Percentiles rank a stretch among this genome's conserved stretches.
Conservation (phyloP, 2,329 filamentous ascomycete species). For the Aaosphaeria pasadenensis region DNA sequence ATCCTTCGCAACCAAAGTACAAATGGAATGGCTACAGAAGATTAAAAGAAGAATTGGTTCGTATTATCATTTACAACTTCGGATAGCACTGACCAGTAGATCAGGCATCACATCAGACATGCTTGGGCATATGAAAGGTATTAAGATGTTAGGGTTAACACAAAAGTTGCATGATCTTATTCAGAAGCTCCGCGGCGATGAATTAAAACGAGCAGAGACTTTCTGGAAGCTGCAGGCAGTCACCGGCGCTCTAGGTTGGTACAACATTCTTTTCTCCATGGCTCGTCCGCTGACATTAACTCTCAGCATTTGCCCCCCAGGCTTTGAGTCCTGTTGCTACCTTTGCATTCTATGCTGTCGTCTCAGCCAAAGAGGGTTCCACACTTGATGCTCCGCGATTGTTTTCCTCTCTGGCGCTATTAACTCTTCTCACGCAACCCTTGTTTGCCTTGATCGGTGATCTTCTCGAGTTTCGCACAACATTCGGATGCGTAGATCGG, state of each 20-base stretch:
- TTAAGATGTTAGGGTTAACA: conserved; percentile 51
- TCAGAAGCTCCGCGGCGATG: conserved; percentile 39
- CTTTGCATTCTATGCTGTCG: conserved; percentile 6
- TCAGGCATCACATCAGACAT: conserved; percentile 45
- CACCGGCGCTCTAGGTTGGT: background rate
- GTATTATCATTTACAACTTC: background rate
- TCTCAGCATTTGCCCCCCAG: conserved; percentile 1
- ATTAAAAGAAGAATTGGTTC: conserved; percentile 46
- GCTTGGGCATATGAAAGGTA: conserved; percentile 50
- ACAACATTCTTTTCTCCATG: background rate
- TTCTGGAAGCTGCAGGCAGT: conserved; percentile 3
- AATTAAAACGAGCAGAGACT: conserved; percentile 21
- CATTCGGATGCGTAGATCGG: conserved; percentile 4
- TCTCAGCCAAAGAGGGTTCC: background rate
- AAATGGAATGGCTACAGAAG: conserved; percentile 49
- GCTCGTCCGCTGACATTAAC: background rate
- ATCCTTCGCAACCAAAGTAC: conserved; percentile 37
- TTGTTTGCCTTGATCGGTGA: conserved; percentile 4
- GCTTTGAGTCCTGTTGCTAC: conserved; percentile 7
- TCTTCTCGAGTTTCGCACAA: conserved; percentile 3
- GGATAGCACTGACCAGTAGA: background rate
- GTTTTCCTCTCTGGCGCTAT: conserved; percentile 6
- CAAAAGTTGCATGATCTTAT: conserved; percentile 38
- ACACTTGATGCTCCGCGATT: conserved; percentile 4
- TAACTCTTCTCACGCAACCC: conserved; percentile 9